Base-by-base conservation (phyloP, 345 rosid species). In the Salix udensis region DNA sequence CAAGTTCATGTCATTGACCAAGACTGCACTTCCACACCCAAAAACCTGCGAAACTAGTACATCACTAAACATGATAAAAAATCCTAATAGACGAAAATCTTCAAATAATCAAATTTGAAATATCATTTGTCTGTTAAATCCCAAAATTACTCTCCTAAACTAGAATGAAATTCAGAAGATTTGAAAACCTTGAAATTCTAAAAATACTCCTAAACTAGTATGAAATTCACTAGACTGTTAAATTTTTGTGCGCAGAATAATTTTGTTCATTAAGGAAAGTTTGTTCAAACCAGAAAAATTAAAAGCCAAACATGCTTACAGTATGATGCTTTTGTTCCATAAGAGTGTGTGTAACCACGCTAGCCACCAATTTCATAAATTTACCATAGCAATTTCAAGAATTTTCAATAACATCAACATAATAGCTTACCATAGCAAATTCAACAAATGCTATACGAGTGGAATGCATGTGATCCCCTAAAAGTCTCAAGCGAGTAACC, bases 371-470 rank as follows among this genome's bases (percentile, higher is more conserved):
- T 58, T 58, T 58, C 62, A n/a, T 58, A 10, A 7, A 46, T n/a
- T 7, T 18, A 13, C 36, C 36, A 65, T 31, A 7, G 23, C 60
- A 30, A n/a, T 67, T 74, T 39, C 50, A 40, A 2, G 39, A 65
- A 74, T 46, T 65, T 75, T 31, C 34, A n/a, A 16, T n/a, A 30
- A 73, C 30, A 14, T 74, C 19, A 44, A 7, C 6, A 23, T 21
- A n/a, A 11, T 31, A 36, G 68, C 88, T 88, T 83, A 94, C 98
- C 94, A 79, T 78, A 31, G 92, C 90, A 82, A 94, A 94, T 82
- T 94, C 98, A 76, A 92, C 93, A 80, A 94, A 94, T 71, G 93
- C 96, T 81, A 91, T 94, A 77, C 94, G 92, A 79, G 89, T 92
- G 52, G 97, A 92, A 84, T 94, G 98, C 79, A 88, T 83, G 21